Evolutionary conservation across 1,139 yeast genomes (phyloP), one percentile per base, ranked within the genome.

Genomic region (Lizanozyma gosingica): DNA sequence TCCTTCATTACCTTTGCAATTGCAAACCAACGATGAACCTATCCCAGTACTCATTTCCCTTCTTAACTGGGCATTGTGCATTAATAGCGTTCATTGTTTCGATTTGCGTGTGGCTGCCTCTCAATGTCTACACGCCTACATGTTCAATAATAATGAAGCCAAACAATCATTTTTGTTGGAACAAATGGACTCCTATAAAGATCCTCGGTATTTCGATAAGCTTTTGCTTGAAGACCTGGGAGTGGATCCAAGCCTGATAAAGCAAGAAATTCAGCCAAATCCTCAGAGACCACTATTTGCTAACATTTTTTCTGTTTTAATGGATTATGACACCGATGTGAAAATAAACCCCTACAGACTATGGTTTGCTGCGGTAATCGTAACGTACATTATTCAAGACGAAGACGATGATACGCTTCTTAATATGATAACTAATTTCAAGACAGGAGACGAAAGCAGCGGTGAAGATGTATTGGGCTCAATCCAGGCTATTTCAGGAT

Each of bases 51-150:
- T 85, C 0, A 70, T 75, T 34, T 88, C 94, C 0, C 65, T 92
- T 40, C 57, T 90, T 34, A 82, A 84, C 48, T 92, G 97, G 97
- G 73, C 87, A 29, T 63, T 90, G 14, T 71, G 67, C 44, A 76
- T 82, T 4, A 86, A 85, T 48, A 86, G 96, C 0, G 85, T 88
- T 3, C 96, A 88, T 52, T 65, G 78, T 2, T 92, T 92, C 58
- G 92, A 86, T 45, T 70, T 88, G 4, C 68, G 98, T 49, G 74
- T 80, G 4, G 86, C 87, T 2, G 77, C 96, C 2, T 71, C 79
- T 2, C 62, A 66, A 35, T 76, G 88, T 39, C 59, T 92, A 36
- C 77, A 76, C 41, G 79, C 94, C 0, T 86, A 81, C 47, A 77
- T 88, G 43, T 62, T 73, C 42, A 78, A 76, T 22, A 90, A 87